A percentile compares a stretch with the other conserved stretches of the same genome.
Conservation (phyloP, 148 eudicot genomes). For the Tetragonia tetragonoides region DNA sequence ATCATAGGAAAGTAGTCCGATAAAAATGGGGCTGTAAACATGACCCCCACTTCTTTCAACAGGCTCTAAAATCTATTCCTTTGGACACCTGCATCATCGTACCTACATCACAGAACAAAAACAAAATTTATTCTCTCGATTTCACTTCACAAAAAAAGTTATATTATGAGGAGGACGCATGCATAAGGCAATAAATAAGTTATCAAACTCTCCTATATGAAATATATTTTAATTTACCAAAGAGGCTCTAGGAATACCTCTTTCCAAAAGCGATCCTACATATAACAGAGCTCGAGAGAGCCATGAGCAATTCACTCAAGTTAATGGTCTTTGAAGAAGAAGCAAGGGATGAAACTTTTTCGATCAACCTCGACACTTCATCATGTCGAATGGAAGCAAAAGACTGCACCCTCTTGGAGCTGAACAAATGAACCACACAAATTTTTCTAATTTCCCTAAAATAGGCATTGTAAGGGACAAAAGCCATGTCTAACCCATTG, state of each 20-base stretch:
- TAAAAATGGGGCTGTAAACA: constrained; percentile 5
- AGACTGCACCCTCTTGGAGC: constrained; percentile 15
- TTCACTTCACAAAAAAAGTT: no score
- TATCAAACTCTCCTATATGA: no score
- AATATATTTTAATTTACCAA: no score
- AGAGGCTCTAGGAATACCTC: constrained; percentile 1
- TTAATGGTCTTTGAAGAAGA: background rate
- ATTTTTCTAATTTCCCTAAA: constrained; percentile 13
- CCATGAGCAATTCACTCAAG: constrained; percentile 14
- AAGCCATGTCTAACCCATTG: constrained; percentile 11
- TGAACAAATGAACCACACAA: constrained; percentile 14
- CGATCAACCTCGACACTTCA: constrained; percentile 10
- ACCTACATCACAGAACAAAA: constrained; percentile 20
- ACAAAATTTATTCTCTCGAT: no score
- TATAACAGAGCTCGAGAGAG: constrained; percentile 3
- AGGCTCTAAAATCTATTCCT: constrained; percentile 21
- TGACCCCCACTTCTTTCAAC: constrained; percentile 24
- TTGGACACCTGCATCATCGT: constrained; percentile 3
- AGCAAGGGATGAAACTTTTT: background rate
- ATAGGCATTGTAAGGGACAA: constrained; percentile 1
- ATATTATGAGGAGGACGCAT: no score
- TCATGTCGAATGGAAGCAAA: constrained; percentile 9
- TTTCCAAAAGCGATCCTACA: constrained; percentile 23
- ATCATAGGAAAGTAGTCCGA: constrained; percentile 20
- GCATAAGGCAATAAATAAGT: no score